A percentile compares a stretch with the other conserved stretches of the same genome.
Conservation (phyloP, 2,329 filamentous ascomycete species). For the Monascus ruber region DNA sequence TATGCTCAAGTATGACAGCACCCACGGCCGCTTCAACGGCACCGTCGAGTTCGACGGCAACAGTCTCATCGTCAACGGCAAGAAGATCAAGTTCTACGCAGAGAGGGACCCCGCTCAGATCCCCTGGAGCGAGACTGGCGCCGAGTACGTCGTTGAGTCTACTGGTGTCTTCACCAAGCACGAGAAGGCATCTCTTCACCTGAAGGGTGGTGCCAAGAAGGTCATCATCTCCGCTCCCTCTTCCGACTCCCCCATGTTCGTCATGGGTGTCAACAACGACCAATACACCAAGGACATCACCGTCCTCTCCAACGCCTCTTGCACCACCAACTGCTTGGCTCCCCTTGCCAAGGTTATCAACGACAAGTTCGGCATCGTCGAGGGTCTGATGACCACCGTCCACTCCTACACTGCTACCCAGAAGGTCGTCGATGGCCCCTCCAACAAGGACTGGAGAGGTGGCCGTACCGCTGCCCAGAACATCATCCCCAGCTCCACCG, state of each 20-base stretch:
- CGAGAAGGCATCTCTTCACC: conserved; percentile 87
- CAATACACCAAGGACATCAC: conserved; percentile 80
- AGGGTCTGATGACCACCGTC: conserved; percentile 99
- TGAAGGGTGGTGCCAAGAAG: conserved; percentile 97
- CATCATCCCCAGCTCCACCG: conserved; percentile 98
- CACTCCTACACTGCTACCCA: conserved; percentile 99
- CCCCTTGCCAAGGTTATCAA: conserved; percentile 98
- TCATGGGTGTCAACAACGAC: conserved; percentile 98
- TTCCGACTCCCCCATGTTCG: conserved; percentile 95
- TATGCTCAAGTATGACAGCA: conserved; percentile 99
- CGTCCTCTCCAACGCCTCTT: conserved; percentile 98
- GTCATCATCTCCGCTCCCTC: conserved; percentile 56
- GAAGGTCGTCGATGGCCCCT: conserved; percentile 98
- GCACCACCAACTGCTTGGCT: conserved; percentile 99
- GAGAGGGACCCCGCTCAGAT: conserved; percentile 84
- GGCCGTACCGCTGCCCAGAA: conserved; percentile 97
- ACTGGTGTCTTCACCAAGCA: conserved; percentile 98
- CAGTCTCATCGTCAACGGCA: conserved; percentile 79
- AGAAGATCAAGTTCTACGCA: conserved; percentile 87
- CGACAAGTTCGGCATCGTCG: conserved; percentile 94
- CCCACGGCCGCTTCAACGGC: conserved; percentile 95
- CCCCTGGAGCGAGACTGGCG: conserved; percentile 78
- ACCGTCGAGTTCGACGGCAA: conserved; percentile 63
- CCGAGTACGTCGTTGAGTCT: conserved; percentile 92
- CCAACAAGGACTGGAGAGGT: conserved; percentile 98